Conservation (phyloP, 2,329 filamentous ascomycete species). For the Xylaria sp. region DNA sequence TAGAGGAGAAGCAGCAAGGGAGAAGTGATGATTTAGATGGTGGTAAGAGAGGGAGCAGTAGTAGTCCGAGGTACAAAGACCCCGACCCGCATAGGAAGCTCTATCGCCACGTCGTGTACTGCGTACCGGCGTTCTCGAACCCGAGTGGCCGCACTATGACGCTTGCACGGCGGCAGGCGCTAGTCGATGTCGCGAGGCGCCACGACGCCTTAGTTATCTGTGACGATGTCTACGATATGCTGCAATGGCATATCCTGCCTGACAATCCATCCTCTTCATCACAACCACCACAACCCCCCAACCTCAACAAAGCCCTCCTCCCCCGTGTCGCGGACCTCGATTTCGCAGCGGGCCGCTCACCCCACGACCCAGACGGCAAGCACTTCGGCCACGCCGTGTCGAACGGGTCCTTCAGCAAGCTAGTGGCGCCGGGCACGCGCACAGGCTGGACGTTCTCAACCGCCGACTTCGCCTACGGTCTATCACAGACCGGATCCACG, state of each 20-base stretch:
- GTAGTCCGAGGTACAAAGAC: constrained; percentile 58
- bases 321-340: constrained; percentile 86
- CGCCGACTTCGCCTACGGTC: constrained; percentile 59
- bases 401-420: constrained; percentile 92
- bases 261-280: constrained; percentile 2
- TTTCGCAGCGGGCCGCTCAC: constrained; percentile 67
- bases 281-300: constrained; percentile 27
- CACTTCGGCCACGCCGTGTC: constrained; percentile 82
- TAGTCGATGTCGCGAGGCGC: constrained; percentile 81
- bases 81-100: constrained; percentile 74
- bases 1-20: constrained; percentile 19
- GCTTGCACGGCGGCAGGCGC: constrained; percentile 69
- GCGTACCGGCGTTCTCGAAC: constrained; percentile 89
- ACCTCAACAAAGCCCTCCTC: constrained; percentile 61
- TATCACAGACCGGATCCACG: constrained; percentile 65
- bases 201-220: constrained; percentile 85
- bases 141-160: constrained; percentile 88
- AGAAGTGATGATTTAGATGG: too few species aligned
- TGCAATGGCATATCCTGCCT: constrained; percentile 75
- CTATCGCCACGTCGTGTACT: constrained; percentile 89
- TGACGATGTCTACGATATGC: constrained; percentile 95
- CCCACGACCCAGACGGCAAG: constrained; percentile 46
- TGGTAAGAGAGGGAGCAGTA: constrained; percentile 24
- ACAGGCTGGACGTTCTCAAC: constrained; percentile 77
- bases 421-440: constrained; percentile 81